phyloP scores from a whole-genome alignment of 352 stramenopile genomes.

The Elongisporangium undulatum region DNA sequence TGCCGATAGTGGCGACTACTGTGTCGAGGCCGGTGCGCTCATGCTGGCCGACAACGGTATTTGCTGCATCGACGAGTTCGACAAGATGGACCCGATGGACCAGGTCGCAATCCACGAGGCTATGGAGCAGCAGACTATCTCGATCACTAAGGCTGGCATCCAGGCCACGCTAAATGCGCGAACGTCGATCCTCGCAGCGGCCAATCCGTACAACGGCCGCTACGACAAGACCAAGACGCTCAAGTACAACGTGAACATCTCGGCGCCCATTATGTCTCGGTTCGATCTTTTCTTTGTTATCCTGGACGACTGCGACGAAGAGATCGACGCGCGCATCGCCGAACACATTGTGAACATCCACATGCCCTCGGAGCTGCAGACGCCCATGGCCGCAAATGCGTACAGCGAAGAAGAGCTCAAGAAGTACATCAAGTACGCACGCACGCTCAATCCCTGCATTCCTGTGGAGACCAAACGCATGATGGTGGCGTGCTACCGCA shows the following conservation, averaged over 20 bases:
- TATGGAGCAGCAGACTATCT: constrained; percentile 99
- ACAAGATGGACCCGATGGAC: constrained; percentile 98
- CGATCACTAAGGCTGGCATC: constrained; percentile 99
- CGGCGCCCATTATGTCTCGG: constrained; percentile 96
- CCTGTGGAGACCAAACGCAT: constrained; percentile 78
- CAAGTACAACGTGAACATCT: constrained; percentile 90
- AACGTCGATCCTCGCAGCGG: constrained; percentile 98
- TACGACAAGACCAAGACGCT: constrained; percentile 91
- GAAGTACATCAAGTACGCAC: constrained; percentile 93
- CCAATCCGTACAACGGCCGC: constrained; percentile 96
- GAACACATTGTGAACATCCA: constrained; percentile 98
- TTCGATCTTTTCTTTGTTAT: constrained; percentile 99
- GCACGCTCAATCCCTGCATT: constrained; percentile 69
- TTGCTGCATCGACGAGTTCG: constrained; percentile 99
- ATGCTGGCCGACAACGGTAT: constrained; percentile 99
- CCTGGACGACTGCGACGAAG: constrained; percentile 97
- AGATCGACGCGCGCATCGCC: constrained; percentile 93
- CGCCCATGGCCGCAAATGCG: constrained; percentile 13
- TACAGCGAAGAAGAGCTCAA: constrained; percentile 90
- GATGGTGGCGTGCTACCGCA: constrained; percentile 97
- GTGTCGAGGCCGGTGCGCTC: constrained; percentile 92
- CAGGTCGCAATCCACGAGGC: constrained; percentile 99
- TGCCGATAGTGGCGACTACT: constrained; percentile 90
- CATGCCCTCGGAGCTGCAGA: constrained; percentile 61
- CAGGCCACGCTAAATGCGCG: constrained; percentile 98